Conservation (phyloP, 2,329 filamentous ascomycete species). For the Hypoxylon rubiginosum region DNA sequence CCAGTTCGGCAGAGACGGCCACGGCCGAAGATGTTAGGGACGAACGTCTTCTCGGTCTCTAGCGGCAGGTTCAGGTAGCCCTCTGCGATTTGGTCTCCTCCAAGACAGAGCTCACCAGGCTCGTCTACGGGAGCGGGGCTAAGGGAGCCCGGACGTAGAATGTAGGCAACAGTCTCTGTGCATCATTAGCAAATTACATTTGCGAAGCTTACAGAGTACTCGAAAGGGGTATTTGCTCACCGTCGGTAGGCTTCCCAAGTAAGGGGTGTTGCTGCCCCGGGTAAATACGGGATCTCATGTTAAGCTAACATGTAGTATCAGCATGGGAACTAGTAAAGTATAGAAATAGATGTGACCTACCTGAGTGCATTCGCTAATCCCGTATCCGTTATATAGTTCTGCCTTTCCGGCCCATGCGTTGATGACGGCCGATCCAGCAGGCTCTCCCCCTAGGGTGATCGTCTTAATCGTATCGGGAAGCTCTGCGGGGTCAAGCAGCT, state of each 20-base stretch:
- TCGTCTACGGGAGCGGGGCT: slow-evolving; percentile 16
- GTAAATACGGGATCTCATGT: slow-evolving; percentile 1
- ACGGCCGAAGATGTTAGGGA: slow-evolving; percentile 10
- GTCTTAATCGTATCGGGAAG: slow-evolving; percentile 7
- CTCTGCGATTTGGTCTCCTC: slow-evolving; percentile 23
- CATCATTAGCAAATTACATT: slow-evolving; percentile 10
- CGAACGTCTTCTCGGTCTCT: slow-evolving; percentile 21
- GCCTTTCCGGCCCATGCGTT: slow-evolving; percentile 19
- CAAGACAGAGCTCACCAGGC: slow-evolving; percentile 28
- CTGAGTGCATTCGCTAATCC: slow-evolving; percentile 29
- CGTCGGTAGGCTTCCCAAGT: slow-evolving; percentile 3
- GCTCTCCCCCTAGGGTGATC: slow-evolving; percentile 25
- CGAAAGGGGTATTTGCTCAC: neutral
- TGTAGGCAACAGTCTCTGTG: slow-evolving; percentile 20
- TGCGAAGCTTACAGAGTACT: neutral
- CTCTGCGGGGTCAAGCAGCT: slow-evolving; percentile 14
- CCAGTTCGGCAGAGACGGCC: slow-evolving; percentile 8
- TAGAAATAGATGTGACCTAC: slow-evolving; percentile 7
- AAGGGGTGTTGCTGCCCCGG: slow-evolving; percentile 1
- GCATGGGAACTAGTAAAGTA: neutral
- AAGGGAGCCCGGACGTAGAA: slow-evolving; percentile 18
- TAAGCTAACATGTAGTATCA: neutral
- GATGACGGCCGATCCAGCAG: slow-evolving; percentile 22
- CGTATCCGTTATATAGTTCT: slow-evolving; percentile 25
- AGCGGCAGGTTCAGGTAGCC: slow-evolving; percentile 23